Conservation (phyloP, 768 basidiomycete species). For the Piloderma croceum region DNA sequence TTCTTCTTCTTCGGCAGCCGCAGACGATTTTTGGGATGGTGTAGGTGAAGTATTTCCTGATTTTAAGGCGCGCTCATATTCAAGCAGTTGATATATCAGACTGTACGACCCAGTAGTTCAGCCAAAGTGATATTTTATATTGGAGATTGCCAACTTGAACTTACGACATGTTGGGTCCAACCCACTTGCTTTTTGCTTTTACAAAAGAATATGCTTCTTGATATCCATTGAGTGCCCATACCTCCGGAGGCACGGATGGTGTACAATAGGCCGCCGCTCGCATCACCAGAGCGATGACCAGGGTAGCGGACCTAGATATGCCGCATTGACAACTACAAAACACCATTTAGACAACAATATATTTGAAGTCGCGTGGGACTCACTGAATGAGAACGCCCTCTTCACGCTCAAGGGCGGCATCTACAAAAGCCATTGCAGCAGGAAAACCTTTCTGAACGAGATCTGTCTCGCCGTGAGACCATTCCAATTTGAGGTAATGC, state of each 20-base stretch:
- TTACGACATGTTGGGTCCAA: constrained; percentile 93
- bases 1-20: constrained; percentile 69
- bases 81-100: constrained; percentile 88
- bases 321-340: constrained; percentile 81
- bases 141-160: constrained; percentile 37
- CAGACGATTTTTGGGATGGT: constrained; percentile 50
- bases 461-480: constrained; percentile 94
- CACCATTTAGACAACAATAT: constrained; percentile 18
- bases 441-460: constrained; percentile 76
- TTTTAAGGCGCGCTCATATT: constrained; percentile 77
- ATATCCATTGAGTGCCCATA: constrained; percentile 81
- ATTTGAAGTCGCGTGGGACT: constrained; percentile 29
- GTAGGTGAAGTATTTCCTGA: constrained; percentile 44
- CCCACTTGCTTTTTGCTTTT: constrained; percentile 81
- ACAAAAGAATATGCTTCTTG: constrained; percentile 87
- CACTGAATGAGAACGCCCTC: constrained; percentile 85
- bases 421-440: constrained; percentile 75
- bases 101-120: constrained; percentile 37
- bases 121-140: constrained; percentile 17
- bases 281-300: constrained; percentile 91
- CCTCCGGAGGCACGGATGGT: constrained; percentile 62
- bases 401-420: constrained; percentile 66
- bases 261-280: constrained; percentile 73
- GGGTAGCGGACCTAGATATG: constrained; percentile 84
- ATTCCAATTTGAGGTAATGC: constrained; percentile 84